These are phyloP conservation scores for Ogataea pilisensis DNA, from an alignment of 805 yeast species.

Conservation along the genomic window DNA sequence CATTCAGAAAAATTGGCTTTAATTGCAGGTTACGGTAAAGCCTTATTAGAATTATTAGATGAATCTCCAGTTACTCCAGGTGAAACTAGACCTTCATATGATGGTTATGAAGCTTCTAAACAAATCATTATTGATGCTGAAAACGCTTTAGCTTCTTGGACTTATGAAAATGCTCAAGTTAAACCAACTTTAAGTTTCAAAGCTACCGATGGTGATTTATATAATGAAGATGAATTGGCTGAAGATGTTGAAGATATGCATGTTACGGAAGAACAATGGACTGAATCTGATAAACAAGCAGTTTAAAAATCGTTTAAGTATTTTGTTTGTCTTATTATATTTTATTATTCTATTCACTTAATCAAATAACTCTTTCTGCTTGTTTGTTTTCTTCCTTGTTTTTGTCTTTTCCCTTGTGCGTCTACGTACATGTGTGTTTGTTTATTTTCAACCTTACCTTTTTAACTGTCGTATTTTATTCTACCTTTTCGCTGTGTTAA, in stretches of 20 bases:
- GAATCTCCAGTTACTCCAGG: conserved; percentile 88
- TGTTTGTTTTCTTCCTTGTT: too few species aligned
- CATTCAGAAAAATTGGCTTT: conserved; percentile 81
- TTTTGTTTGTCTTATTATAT: neutral
- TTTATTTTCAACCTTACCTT: too few species aligned
- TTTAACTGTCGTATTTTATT: neutral
- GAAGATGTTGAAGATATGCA: conserved; percentile 46
- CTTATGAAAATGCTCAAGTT: conserved; percentile 76
- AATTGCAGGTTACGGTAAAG: conserved; percentile 89
- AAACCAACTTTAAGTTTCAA: conserved; percentile 74
- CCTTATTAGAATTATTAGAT: conserved; percentile 74
- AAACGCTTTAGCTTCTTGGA: conserved; percentile 79
- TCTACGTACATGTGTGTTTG: too few species aligned
- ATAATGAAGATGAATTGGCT: conserved; percentile 52
- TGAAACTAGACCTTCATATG: conserved; percentile 86
- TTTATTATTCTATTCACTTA: neutral
- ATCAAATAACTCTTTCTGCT: too few species aligned
- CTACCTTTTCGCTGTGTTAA: neutral
- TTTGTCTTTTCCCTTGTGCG: neutral
- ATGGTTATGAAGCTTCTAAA: conserved; percentile 84
- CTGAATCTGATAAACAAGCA: conserved; percentile 24
- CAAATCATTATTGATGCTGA: conserved; percentile 85
- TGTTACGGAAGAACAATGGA: conserved; percentile 40
- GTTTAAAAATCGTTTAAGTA: conserved; percentile 21
- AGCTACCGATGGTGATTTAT: conserved; percentile 41